These are phyloP conservation scores for Talaromyces sp. DNA, from an alignment of 2,329 filamentous ascomycete species.

Conservation along the genomic window DNA sequence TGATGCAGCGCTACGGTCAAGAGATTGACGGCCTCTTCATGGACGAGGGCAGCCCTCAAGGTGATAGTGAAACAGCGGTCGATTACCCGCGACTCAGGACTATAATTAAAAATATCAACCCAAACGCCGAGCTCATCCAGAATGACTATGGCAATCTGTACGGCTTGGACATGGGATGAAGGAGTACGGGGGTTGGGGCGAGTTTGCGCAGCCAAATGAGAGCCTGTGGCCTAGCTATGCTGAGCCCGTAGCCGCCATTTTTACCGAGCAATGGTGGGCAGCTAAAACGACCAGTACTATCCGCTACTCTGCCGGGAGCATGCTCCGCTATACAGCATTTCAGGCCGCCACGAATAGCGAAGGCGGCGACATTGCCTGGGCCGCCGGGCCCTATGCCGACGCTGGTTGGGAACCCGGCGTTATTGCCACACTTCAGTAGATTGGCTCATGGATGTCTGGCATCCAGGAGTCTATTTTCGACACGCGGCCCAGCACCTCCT, in stretches of 20 bases:
- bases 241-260: constrained; percentile 5
- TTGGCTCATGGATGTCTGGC: constrained; percentile 4
- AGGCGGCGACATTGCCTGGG: neutral
- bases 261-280: constrained; percentile 1
- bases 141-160: constrained; percentile 10
- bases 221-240: constrained; percentile 9
- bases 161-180: constrained; percentile 12
- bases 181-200: constrained; percentile 1
- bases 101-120: neutral
- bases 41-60: neutral
- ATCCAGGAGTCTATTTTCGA: constrained; percentile 6
- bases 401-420: constrained; percentile 9
- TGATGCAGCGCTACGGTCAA: constrained; percentile 11
- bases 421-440: constrained; percentile 3
- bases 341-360: constrained; percentile 1
- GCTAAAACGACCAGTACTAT: neutral
- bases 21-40: neutral
- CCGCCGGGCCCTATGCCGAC: constrained; percentile 1
- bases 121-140: constrained; percentile 5
- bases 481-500: constrained; percentile 9
- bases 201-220: constrained; percentile 11
- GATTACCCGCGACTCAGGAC: neutral
- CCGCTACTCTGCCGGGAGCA: constrained; percentile 2
- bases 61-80: constrained; percentile 10
- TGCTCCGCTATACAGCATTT: constrained; percentile 6